Percentiles rank a stretch among this genome's conserved stretches.
phyloP scores from a whole-genome alignment of 192 early-diverging fungal species.

The Kappamyces sp. region DNA sequence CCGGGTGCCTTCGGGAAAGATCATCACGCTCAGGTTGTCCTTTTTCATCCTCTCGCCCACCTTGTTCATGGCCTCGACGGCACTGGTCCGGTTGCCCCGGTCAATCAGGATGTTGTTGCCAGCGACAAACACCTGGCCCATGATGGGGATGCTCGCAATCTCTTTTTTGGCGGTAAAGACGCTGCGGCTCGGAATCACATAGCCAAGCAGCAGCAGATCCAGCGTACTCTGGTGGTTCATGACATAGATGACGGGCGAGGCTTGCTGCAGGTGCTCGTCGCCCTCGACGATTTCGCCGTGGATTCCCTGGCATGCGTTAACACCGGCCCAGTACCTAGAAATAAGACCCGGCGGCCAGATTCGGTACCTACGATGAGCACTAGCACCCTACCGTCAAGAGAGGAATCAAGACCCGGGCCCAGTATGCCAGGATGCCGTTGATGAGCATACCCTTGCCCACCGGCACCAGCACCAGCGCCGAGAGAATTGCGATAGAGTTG shows the following conservation, averaged over 20 bases:
- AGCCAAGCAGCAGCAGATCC: slow-evolving; percentile 43
- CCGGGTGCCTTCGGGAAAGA: slow-evolving; percentile 91
- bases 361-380: no score
- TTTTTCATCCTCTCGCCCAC: slow-evolving; percentile 71
- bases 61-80: slow-evolving; percentile 67
- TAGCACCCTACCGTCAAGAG: not conserved
- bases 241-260: slow-evolving; percentile 22
- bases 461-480: slow-evolving; percentile 1
- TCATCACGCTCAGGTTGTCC: slow-evolving; percentile 69
- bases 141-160: slow-evolving; percentile 7
- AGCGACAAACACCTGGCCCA: not conserved
- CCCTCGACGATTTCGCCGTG: slow-evolving; percentile 23
- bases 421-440: not conserved
- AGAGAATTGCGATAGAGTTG: not conserved
- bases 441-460: slow-evolving; percentile 1
- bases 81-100: slow-evolving; percentile 70
- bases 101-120: slow-evolving; percentile 78
- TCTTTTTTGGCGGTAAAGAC: slow-evolving; percentile 39
- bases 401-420: not conserved
- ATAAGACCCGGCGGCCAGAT: no score
- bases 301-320: not conserved
- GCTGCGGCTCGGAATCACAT: slow-evolving; percentile 13
- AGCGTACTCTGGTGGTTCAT: slow-evolving; percentile 73
- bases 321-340: no score
- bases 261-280: slow-evolving; percentile 18